phyloP scores from a whole-genome alignment of 2,329 filamentous ascomycete species.

The Plenodomus lindquistii region DNA sequence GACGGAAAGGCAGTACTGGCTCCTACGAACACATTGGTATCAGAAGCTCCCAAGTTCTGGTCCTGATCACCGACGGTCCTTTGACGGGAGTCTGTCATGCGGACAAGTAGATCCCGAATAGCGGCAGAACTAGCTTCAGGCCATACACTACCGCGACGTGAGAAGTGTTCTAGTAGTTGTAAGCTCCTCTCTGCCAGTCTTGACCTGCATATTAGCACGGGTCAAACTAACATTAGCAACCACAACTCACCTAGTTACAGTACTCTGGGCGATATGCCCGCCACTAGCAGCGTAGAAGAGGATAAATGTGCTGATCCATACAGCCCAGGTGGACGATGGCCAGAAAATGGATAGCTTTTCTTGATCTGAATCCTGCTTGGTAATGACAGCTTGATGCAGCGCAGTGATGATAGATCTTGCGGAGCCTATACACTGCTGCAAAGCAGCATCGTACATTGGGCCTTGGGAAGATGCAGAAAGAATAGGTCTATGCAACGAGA shows the following conservation, averaged over 20 bases:
- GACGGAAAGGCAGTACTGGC: no score
- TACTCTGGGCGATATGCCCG: slow-evolving; percentile 45
- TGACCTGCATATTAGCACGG: slow-evolving; percentile 5
- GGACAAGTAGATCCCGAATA: slow-evolving; percentile 26
- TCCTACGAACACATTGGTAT: no score
- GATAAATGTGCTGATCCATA: slow-evolving; percentile 59
- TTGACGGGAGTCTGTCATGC: slow-evolving; percentile 8
- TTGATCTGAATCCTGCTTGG: no score
- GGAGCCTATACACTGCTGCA: slow-evolving; percentile 58
- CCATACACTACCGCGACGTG: slow-evolving; percentile 32
- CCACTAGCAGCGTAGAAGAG: slow-evolving; percentile 56
- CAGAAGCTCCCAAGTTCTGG: neutral
- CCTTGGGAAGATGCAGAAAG: slow-evolving; percentile 52
- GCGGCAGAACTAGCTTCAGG: slow-evolving; percentile 36
- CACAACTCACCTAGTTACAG: slow-evolving; percentile 46
- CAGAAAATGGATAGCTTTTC: slow-evolving; percentile 47
- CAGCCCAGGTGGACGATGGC: slow-evolving; percentile 58
- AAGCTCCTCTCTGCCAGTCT: slow-evolving; percentile 32
- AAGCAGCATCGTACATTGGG: slow-evolving; percentile 52
- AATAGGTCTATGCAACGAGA: slow-evolving; percentile 57
- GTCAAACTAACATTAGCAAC: neutral
- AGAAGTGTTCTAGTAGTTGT: slow-evolving; percentile 29
- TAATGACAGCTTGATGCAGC: slow-evolving; percentile 36
- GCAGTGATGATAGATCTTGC: slow-evolving; percentile 54
- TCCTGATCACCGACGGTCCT: neutral